A percentile compares a stretch with the other conserved stretches of the same genome.
phyloP scores from a whole-genome alignment of 371 early-diverging fungal genomes.

The Coemansia sp. region DNA sequence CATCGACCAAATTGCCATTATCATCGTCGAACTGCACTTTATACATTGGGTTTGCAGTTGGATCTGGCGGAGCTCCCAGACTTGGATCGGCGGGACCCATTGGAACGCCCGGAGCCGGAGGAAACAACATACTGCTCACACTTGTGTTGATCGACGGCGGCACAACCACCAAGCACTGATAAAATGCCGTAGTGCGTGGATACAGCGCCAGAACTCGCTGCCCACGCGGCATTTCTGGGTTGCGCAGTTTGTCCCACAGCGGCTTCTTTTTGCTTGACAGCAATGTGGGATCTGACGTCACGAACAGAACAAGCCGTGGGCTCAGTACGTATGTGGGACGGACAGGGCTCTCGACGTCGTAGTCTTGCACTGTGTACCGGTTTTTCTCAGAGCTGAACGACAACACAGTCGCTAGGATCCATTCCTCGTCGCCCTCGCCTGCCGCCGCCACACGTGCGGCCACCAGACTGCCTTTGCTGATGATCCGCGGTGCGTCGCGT shows the following conservation, averaged over 20 bases:
- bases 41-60: conserved; percentile 38
- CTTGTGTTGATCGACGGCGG: conserved; percentile 10
- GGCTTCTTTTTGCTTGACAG: conserved; percentile 11
- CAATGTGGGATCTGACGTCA: conserved; percentile 61
- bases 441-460: conserved; percentile 31
- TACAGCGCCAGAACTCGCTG: conserved; percentile 80
- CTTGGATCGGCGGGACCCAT: conserved; percentile 8
- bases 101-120: conserved; percentile 13
- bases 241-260: conserved; percentile 31
- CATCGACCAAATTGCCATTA: conserved; percentile 33
- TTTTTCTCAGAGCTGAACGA: conserved; percentile 65
- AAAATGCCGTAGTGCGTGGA: conserved; percentile 55
- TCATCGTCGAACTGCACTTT: conserved; percentile 49
- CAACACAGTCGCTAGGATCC: conserved; percentile 72
- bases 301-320: conserved; percentile 37
- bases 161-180: conserved; percentile 8
- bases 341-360: conserved; percentile 36
- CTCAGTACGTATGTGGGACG: conserved; percentile 37
- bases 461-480: conserved; percentile 34
- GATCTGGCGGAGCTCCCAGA: conserved; percentile 15
- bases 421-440: conserved; percentile 57
- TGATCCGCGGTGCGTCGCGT: neutral
- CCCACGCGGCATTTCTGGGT: conserved; percentile 60
- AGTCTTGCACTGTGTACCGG: conserved; percentile 48
- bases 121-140: neutral